Evolutionary conservation across 331 rosid genomes (phyloP), one percentile per base, ranked within the genome.

Genomic region (Spiraea crenata): DNA sequence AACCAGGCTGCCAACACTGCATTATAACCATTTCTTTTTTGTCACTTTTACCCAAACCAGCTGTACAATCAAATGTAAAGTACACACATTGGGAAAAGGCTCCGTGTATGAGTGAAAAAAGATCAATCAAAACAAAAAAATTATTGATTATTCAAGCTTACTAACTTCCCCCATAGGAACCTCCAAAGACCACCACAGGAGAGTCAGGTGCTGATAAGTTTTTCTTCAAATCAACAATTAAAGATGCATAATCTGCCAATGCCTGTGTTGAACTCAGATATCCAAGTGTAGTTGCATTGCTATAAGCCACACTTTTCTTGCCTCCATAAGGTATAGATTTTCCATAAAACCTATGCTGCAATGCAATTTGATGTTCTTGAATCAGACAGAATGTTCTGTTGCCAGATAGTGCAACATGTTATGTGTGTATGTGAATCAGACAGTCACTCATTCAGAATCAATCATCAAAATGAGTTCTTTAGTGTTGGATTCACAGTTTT

Each of bases 1-100:
- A 93, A 93, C 98, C 97, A 93, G 1, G 97, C 96, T 35, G 95
- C 97, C 63, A 93, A 74, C 98, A 92, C 93, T 92, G 72, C 82
- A 44, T 61, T 5, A 19, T 41, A 20, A 6, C 31, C 31, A 25
- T 25, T 25, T 25, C 31, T 25, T 25, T 25, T 25, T 25, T 25
- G 31, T 25, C 31, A 25, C 31, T 25, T 25, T 25, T 25, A 15
- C 65, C 64, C 67, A 60, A 72, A 46, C 60, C 48, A 57, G 37
- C 20, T 48, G 44, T 50, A 16, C 7, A 66, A 41, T 63, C 15
- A 49, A 14, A 17, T 56, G 38, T 15, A 62, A 46, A 15, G 20
- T 51, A 5, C 39, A 60, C 5, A 25, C 3, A n/a, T 1, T 1
- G 20, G 42, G 8, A 56, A n/a, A 25, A 58, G 10, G 2, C n/a